Evolutionary conservation across 257 asterid genomes (phyloP).

Genomic region (Primulina huaijiensis): DNA sequence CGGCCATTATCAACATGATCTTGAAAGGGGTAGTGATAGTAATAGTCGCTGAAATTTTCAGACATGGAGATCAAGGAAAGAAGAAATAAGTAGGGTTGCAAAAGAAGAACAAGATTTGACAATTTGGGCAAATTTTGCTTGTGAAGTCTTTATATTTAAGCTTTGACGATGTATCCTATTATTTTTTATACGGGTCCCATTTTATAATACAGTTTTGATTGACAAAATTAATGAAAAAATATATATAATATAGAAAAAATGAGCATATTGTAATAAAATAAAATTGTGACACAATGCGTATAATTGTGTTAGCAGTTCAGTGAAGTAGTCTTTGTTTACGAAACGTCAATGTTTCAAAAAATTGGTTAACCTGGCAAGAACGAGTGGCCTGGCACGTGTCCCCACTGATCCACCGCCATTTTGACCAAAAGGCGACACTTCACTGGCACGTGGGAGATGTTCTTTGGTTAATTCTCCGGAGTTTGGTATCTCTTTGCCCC

Average conservation of each 20-base stretch:
- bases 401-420: conserved; percentile 70
- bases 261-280: conserved; percentile 17
- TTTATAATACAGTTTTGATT: too few relatives aligned
- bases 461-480: background rate
- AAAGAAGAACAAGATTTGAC: conserved; percentile 41
- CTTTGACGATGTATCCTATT: conserved; percentile 47
- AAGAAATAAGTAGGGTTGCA: conserved; percentile 6
- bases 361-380: conserved; percentile 16
- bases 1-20: conserved; percentile 27
- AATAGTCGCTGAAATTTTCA: conserved; percentile 47
- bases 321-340: conserved; percentile 15
- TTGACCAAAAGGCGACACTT: conserved; percentile 66
- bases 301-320: conserved; percentile 22
- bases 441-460: conserved; percentile 53
- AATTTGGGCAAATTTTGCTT: conserved; percentile 28
- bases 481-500: background rate
- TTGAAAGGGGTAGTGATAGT: conserved; percentile 54
- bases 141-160: conserved; percentile 48
- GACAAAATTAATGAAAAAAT: background rate
- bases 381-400: conserved; percentile 50
- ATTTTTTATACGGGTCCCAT: background rate
- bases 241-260: too few relatives aligned
- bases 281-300: conserved; percentile 23
- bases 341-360: conserved; percentile 37
- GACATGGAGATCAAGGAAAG: conserved; percentile 44